Evolutionary conservation across 768 basidiomycete species (phyloP), one percentile per base, ranked within the genome.

Genomic region (Punctularia strigosozonata): DNA sequence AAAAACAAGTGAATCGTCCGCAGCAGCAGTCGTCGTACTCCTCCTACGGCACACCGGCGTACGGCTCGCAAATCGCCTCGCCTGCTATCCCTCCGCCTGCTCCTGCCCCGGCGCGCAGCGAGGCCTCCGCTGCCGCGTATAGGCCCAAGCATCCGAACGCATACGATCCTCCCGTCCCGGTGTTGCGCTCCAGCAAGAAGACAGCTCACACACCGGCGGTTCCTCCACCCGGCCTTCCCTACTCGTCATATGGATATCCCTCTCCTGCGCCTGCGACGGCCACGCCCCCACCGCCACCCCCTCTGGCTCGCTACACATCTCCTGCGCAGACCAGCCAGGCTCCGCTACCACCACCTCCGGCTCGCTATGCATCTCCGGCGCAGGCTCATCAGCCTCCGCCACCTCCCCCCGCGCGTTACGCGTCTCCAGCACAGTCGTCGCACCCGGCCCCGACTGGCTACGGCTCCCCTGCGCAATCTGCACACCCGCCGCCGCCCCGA

Each of bases 141-240:
- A 46, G 56, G 20, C 50, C 56, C 6, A 52, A 46, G 21, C 46
- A 45, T 2, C 41, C 43, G 23, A 53, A 58, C 46, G 57, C 57
- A 4, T 58, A 58, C 42, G 57, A 58, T 32, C 57, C 57, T n/a
- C 57, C 57, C 10, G 45, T 58, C 10, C 54, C 53, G 5, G 38
- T 52, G 21, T 45, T 44, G 28, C 46, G 45, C 25, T 21, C 46
- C 22, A 20, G 39, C 8, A 42, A 41, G 28, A 38, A 31, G 13
- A 19, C 41, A 25, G 20, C 47, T 8, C 35, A 42, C 2, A 19
- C 36, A 4, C 2, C 41, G 31, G 35, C 36, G 18, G 30, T 38
- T 5, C 28, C 41, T 8, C 40, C 24, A 24, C 28, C 37, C 15
- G n/a, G 28, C 17, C 18, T 43, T 25, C 38, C 48, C 30, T 39